Percentiles rank a stretch among this genome's conserved stretches.
Evolutionary conservation across 257 asterid genomes (phyloP).

Genomic region (Buddleja alternifolia): DNA sequence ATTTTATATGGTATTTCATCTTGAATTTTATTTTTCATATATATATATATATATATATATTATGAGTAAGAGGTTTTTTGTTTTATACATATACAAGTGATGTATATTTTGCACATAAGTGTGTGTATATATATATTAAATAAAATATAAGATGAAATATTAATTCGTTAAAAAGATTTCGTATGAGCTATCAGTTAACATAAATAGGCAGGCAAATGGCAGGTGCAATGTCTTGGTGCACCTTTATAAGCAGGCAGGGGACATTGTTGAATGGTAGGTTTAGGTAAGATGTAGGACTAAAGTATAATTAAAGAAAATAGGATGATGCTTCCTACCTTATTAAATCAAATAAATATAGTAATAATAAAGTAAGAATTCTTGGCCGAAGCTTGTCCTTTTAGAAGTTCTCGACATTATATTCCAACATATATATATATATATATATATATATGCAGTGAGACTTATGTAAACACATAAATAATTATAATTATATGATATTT

Average conservation of each 20-base stretch:
- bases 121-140: neutral
- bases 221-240: neutral
- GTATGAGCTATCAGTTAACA: neutral
- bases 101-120: too few species aligned
- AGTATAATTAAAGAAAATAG: neutral
- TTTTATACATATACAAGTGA: too few species aligned
- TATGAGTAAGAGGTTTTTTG: too few species aligned
- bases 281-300: conserved; percentile 24
- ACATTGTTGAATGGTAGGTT: conserved; percentile 1
- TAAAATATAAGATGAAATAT: neutral
- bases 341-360: neutral
- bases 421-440: too few species aligned
- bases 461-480: too few species aligned
- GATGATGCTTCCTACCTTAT: conserved; percentile 26
- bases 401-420: neutral
- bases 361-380: conserved; percentile 26
- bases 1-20: too few species aligned
- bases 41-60: too few species aligned
- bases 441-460: too few species aligned
- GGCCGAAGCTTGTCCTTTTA: conserved; percentile 27
- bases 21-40: too few species aligned
- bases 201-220: neutral
- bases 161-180: neutral
- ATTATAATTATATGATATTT: too few species aligned
- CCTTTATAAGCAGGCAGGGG: neutral